Percentiles rank a stretch among this genome's conserved stretches.
Evolutionary conservation across 495 filamentous ascomycete genomes (phyloP).

Genomic region (Gamarada debralockiae): DNA sequence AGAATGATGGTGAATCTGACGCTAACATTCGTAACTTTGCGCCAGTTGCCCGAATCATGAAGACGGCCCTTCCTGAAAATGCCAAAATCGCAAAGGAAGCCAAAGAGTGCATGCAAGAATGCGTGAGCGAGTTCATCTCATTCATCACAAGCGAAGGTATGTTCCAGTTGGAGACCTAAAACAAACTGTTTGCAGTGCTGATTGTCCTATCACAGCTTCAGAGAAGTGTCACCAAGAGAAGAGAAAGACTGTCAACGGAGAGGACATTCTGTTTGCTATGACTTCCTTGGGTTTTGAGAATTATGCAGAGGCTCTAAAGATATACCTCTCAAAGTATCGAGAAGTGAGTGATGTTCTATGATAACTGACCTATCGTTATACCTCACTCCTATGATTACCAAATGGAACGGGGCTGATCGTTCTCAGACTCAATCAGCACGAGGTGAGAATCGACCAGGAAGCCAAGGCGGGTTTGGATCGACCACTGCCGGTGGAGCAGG

Average conservation of each 20-base stretch:
- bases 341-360: conserved; percentile 69
- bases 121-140: conserved; percentile 99
- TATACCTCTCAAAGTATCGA: conserved; percentile 95
- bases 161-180: conserved; percentile 26
- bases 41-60: conserved; percentile 99
- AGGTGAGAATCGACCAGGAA: conserved; percentile 65
- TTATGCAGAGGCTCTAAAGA: conserved; percentile 95
- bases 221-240: conserved; percentile 99
- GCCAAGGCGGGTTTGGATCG: conserved; percentile 59
- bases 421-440: conserved; percentile 65
- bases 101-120: conserved; percentile 99
- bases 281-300: conserved; percentile 98
- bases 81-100: conserved; percentile 99
- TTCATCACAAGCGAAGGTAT: conserved; percentile 98
- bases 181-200: background rate
- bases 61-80: conserved; percentile 92
- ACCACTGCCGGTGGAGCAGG: conserved; percentile 39
- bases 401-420: conserved; percentile 6
- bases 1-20: conserved; percentile 46
- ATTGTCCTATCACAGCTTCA: conserved; percentile 60
- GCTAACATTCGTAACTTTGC: conserved; percentile 88
- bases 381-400: conserved; percentile 9
- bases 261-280: conserved; percentile 98
- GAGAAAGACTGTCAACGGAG: conserved; percentile 97
- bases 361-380: conserved; percentile 1